Percentiles rank a stretch among this genome's conserved stretches.
Conservation (phyloP, 495 filamentous ascomycete genomes). For the Paragyromitra xinjiangensis region DNA sequence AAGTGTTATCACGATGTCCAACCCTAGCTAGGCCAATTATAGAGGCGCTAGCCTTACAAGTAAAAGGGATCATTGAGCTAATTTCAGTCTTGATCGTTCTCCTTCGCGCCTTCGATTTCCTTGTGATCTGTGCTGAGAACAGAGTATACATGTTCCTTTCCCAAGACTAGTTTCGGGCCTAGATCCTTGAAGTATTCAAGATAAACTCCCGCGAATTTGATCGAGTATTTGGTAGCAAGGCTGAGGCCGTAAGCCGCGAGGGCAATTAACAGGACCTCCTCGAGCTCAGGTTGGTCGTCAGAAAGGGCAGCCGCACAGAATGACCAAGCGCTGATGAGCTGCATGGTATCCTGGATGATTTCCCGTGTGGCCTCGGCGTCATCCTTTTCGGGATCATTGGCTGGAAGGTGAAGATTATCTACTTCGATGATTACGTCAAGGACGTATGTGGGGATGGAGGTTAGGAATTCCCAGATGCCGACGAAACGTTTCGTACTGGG, state of each 20-base stretch:
- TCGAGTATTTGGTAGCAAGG: not conserved
- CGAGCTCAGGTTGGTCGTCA: not conserved
- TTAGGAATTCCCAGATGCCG: not conserved
- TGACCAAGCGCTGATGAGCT: not conserved
- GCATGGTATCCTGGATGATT: not conserved
- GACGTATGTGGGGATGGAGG: slow-evolving; percentile 2
- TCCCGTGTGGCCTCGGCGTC: not conserved
- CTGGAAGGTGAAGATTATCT: not conserved
- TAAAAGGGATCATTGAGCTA: not conserved
- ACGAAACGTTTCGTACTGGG: not conserved
- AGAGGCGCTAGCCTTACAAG: not conserved
- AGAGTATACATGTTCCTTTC: not conserved
- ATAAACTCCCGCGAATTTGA: not conserved
- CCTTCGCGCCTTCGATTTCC: not conserved
- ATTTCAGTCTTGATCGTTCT: not conserved
- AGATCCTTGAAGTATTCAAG: not conserved
- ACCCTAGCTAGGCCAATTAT: not conserved
- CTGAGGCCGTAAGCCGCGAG: not conserved
- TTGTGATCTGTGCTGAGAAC: not conserved
- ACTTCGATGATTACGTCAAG: not conserved
- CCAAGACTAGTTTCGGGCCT: not conserved
- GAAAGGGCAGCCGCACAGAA: not conserved
- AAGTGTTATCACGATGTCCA: not conserved
- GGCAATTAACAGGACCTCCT: not conserved
- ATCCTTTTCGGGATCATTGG: not conserved